Evolutionary conservation across 352 stramenopile genomes (phyloP), one percentile per base, ranked within the genome.

Genomic region (Phytophthora quininea): DNA sequence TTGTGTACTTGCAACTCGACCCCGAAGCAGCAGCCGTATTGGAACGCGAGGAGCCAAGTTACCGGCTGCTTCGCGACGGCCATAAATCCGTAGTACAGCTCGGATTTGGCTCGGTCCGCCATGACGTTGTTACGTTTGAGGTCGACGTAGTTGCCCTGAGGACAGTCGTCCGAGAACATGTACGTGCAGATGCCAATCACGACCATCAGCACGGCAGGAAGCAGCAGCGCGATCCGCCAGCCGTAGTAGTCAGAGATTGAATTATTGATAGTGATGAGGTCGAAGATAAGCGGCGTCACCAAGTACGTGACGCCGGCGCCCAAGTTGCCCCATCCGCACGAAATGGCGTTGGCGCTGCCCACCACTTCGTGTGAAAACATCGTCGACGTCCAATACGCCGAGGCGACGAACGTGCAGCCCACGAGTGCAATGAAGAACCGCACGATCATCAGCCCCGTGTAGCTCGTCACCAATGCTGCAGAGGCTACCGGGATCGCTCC

Each of bases 1-100:
- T 98, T 98, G 82, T 98, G 96, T 58, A 98, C 90, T 68, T 96
- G 96, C 5, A 98, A 74, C 70, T 98, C 95, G 49, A 98, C 86
- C 47, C 95, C 95, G 59, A 98, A 98, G 79, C 87, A 98, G 60
- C 82, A 91, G 7, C 86, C 93, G 62, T 98, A 98, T 64, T 98
- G 89, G 60, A 97, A 73, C 43, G 91, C 91, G 29, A 98, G 76
- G 51, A 98, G 69, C 92, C 92, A 98, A 15, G 86, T 90, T 58
- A 95, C 94, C 0, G 77, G 72, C 1, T 64, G 62, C 19, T 64
- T 61, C 4, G 58, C 47, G 1, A 76, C 92, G 14, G 67, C 86
- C 67, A 55, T 76, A 35, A 76, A 79, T 2, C 60, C 68, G 19
- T 64, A 58, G 43, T 68, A 57, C 32, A 75, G 40, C 30, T 75